phyloP scores from a whole-genome alignment of 257 asterid genomes.

The Solanum chiquidenum region DNA sequence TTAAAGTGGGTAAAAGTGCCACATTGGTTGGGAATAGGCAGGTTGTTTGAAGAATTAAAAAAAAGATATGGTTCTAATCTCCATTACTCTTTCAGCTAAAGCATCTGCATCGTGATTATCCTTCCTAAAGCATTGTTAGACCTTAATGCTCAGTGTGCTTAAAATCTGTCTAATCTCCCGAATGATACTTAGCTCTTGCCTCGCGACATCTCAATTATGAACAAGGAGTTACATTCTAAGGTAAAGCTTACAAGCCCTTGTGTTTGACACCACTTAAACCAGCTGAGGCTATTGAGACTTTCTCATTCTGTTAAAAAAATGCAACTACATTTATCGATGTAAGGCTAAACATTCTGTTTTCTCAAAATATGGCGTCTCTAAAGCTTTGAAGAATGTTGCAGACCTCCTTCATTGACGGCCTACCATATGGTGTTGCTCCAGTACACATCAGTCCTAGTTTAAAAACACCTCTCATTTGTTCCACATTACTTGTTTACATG shows the following conservation, averaged over 20 bases:
- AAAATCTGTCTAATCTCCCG: no score
- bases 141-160: no score
- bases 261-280: not conserved
- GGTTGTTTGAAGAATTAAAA: no score
- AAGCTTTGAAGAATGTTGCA: slow-evolving; percentile 33
- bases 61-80: no score
- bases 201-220: not conserved
- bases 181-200: not conserved
- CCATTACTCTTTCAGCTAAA: no score
- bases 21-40: no score
- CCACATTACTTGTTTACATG: slow-evolving; percentile 28
- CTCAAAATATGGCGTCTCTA: not conserved
- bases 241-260: not conserved
- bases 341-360: not conserved
- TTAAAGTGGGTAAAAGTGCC: no score
- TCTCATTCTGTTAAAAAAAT: not conserved
- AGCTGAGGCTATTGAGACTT: not conserved
- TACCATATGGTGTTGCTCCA: slow-evolving; percentile 33
- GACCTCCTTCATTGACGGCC: slow-evolving; percentile 78
- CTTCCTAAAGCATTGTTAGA: no score
- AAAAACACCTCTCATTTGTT: slow-evolving; percentile 38
- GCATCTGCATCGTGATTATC: no score
- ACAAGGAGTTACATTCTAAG: not conserved
- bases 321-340: not conserved
- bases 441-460: slow-evolving; percentile 69